Conservation (phyloP, 169 alveolate species). For the Plasmodium ovale region DNA sequence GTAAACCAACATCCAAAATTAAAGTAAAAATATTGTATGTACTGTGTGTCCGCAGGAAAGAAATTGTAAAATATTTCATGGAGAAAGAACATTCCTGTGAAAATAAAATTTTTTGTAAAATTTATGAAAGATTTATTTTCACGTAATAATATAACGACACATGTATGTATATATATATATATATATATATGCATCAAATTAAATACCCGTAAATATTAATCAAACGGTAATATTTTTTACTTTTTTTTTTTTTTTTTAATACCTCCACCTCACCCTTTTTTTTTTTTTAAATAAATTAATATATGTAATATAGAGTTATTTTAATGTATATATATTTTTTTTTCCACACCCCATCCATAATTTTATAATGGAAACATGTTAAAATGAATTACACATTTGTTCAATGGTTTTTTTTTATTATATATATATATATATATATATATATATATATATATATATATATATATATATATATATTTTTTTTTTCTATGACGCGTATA, state of each 20-base stretch:
- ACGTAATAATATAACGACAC: not conserved
- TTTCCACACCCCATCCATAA: slow-evolving; percentile 10
- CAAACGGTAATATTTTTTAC: not conserved
- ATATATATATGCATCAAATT: not conserved
- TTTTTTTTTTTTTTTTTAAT: slow-evolving; percentile 11
- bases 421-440: slow-evolving; percentile 34
- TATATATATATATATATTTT: slow-evolving; percentile 28
- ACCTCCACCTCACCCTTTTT: too few relatives aligned
- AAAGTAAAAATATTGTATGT: not conserved
- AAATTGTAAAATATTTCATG: not conserved
- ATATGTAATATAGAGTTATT: slow-evolving; percentile 60
- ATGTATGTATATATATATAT: too few relatives aligned
- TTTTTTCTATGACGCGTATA: slow-evolving; percentile 13
- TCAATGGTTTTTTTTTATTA: slow-evolving; percentile 51
- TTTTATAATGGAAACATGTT: slow-evolving; percentile 65
- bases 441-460: slow-evolving; percentile 14
- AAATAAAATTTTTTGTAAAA: not conserved
- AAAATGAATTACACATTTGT: slow-evolving; percentile 75
- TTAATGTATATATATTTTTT: slow-evolving; percentile 29
- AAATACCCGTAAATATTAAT: not conserved
- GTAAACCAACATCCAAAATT: not conserved
- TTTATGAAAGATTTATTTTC: slow-evolving; percentile 11
- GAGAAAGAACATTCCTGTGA: not conserved
- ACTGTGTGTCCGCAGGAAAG: not conserved
- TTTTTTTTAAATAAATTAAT: too few relatives aligned